Base-by-base conservation (phyloP, 2,329 filamentous ascomycete species). In the Penicillium sp. region DNA sequence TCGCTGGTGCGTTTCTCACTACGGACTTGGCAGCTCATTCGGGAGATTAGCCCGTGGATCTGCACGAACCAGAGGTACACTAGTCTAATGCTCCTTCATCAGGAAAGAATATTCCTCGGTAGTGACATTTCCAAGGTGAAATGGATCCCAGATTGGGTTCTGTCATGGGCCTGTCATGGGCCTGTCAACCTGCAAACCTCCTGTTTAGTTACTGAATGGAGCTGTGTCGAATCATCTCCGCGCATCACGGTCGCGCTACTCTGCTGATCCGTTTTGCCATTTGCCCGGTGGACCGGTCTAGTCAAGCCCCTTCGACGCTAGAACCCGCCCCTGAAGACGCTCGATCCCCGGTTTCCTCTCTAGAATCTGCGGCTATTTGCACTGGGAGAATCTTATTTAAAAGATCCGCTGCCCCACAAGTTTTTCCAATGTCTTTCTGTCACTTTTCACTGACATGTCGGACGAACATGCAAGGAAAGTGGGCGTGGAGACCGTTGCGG, bases 401-500 rank as follows among this genome's bases (percentile, higher is more conserved):
- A 56, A 24, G 37, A 33, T 27, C 21, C 27, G 5, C 14, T 26
- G 48, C 50, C 55, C 55, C 50, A 53, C 55, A 57, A 29, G 31
- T 19, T 31, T 26, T 24, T 22, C 8, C 10, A 26, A 37, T 53
- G 50, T 37, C 21, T 53, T 16, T 7, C 26, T 43, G 37, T 44
- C 49, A 46, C 10, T 46, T 21, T 21, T 39, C 27, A 35, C 13
- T 16, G 14, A 13, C 27, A 67, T 66, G 60, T 51, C 52, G 10
- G 58, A 65, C 43, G 61, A 63, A 39, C 56, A 67, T 24, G 59
- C 64, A 48, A 64, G 69, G 57, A 63, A 56, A 16, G 41, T 59
- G 29, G 64, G 67, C 47, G 67, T 70, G 22, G 58, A 56, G 52
- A 60, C 56, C 41, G 62, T 70, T 22, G 65, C 68, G 33, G 68